A percentile compares a stretch with the other conserved stretches of the same genome.
phyloP scores from a whole-genome alignment of 805 yeast species.

The Barnettozyma californica region DNA sequence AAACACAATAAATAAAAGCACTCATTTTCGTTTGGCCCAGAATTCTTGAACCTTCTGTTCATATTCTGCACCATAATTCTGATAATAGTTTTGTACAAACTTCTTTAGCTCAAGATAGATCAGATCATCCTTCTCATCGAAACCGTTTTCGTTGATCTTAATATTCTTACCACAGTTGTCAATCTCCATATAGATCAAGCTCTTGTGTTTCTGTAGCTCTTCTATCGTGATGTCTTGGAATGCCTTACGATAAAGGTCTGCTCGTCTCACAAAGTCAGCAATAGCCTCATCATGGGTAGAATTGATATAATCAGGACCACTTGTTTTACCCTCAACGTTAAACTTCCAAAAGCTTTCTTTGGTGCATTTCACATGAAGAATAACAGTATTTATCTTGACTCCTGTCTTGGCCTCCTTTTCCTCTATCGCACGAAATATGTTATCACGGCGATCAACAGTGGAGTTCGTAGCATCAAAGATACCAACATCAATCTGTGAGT shows the following conservation, averaged over 20 bases:
- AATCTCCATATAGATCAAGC: constrained; percentile 15
- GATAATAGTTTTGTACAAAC: constrained; percentile 32
- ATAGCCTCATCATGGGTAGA: constrained; percentile 49
- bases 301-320: constrained; percentile 54
- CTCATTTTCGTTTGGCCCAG: constrained; percentile 8
- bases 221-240: constrained; percentile 33
- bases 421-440: constrained; percentile 16
- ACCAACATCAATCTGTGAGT: constrained; percentile 44
- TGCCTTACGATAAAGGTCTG: constrained; percentile 42
- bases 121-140: constrained; percentile 13
- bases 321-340: constrained; percentile 61
- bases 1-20: neutral
- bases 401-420: constrained; percentile 23
- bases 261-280: constrained; percentile 53
- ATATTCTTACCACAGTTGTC: constrained; percentile 22
- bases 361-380: constrained; percentile 57
- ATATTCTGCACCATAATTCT: constrained; percentile 28
- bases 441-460: constrained; percentile 36
- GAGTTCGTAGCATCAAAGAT: constrained; percentile 61
- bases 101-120: constrained; percentile 22
- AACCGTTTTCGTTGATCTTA: constrained; percentile 21
- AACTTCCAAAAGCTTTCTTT: constrained; percentile 46
- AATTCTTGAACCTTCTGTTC: constrained; percentile 26
- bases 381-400: constrained; percentile 39
- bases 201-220: constrained; percentile 24